These are phyloP conservation scores for Trametes sp. DNA, from an alignment of 1,284 basidiomycete genomes.

Conservation along the genomic window DNA sequence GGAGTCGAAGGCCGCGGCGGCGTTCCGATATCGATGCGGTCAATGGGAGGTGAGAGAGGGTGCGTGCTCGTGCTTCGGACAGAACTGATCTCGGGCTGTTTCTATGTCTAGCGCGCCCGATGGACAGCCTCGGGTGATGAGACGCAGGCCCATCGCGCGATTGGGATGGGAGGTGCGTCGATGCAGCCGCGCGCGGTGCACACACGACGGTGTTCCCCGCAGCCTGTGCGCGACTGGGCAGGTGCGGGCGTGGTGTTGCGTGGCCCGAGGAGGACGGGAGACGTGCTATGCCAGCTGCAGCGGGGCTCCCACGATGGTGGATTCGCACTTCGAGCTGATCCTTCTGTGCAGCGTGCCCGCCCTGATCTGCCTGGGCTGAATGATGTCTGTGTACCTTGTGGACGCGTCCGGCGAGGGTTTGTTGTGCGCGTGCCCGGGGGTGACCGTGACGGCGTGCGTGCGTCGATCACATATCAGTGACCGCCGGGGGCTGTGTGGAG, in stretches of 20 bases:
- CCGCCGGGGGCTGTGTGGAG: constrained; percentile 20
- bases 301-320: constrained; percentile 10
- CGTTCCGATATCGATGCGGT: neutral
- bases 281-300: neutral
- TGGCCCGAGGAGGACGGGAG: neutral
- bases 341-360: constrained; percentile 14
- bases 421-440: constrained; percentile 1
- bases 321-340: constrained; percentile 20
- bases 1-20: neutral
- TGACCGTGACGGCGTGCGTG: constrained; percentile 2
- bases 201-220: neutral
- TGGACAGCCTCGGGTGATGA: constrained; percentile 14
- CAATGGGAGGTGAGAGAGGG: neutral
- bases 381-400: constrained; percentile 3
- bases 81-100: constrained; percentile 17
- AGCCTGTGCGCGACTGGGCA: neutral
- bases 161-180: neutral
- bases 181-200: neutral
- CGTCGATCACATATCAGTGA: constrained; percentile 21
- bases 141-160: neutral
- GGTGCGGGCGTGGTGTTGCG: neutral
- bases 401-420: neutral
- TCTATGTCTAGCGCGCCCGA: constrained; percentile 15
- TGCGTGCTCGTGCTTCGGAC: constrained; percentile 7
- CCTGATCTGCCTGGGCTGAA: constrained; percentile 19